Percentiles rank a stretch among this genome's conserved stretches.
phyloP scores from a whole-genome alignment of 305 asterid genomes.

The Fraxinus ornus region DNA sequence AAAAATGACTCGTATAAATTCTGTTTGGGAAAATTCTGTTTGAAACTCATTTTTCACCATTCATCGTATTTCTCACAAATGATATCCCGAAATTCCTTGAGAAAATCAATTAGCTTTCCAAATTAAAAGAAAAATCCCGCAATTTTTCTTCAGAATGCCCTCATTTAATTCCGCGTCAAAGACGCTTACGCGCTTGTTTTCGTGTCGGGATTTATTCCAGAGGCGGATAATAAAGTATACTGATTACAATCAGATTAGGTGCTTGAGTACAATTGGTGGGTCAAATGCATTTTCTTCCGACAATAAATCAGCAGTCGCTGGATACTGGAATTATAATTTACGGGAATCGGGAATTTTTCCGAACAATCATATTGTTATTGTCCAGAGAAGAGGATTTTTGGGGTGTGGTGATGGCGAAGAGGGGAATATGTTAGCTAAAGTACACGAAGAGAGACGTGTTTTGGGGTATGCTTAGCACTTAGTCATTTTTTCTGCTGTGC shows the following conservation, averaged over 20 bases:
- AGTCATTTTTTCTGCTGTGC: not conserved
- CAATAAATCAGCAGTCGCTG: conserved; percentile 17
- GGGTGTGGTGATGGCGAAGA: conserved; percentile 85
- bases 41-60: not conserved
- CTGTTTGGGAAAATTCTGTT: not conserved
- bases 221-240: conserved; percentile 10
- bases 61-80: not conserved
- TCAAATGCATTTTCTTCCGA: conserved; percentile 19
- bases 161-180: conserved; percentile 36
- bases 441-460: conserved; percentile 66
- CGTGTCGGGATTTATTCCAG: conserved; percentile 33
- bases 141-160: conserved; percentile 32
- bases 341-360: not conserved
- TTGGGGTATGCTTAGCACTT: conserved; percentile 46
- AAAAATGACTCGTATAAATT: not conserved
- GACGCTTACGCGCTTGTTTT: conserved; percentile 39
- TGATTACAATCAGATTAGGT: conserved; percentile 39
- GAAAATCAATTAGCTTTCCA: conserved; percentile 20
- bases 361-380: conserved; percentile 12
- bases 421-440: conserved; percentile 60
- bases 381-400: conserved; percentile 69
- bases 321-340: conserved; percentile 21
- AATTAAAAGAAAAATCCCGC: not conserved
- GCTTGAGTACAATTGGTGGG: conserved; percentile 33
- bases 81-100: not conserved